Evolutionary conservation across 2,329 filamentous ascomycete species (phyloP).

Genomic region (Geosmithia morbida): DNA sequence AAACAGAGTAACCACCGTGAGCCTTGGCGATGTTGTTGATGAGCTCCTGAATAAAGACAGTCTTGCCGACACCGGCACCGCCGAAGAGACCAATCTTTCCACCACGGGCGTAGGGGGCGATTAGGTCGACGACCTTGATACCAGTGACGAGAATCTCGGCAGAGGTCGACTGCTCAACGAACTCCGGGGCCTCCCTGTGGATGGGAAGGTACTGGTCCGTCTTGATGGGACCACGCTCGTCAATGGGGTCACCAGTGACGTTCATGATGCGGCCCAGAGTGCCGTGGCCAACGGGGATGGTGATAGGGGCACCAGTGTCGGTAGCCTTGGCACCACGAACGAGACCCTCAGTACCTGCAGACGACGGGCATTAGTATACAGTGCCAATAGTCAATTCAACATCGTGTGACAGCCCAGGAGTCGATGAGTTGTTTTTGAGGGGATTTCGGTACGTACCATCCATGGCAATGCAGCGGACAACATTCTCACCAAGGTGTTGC

Average conservation of each 20-base stretch:
- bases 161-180: slow-evolving; percentile 89
- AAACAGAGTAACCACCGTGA: slow-evolving; percentile 99
- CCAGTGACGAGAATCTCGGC: slow-evolving; percentile 96
- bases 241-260: slow-evolving; percentile 99
- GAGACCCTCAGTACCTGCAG: slow-evolving; percentile 92
- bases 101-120: slow-evolving; percentile 99
- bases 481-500: slow-evolving; percentile 99
- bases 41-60: slow-evolving; percentile 99
- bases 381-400: background rate
- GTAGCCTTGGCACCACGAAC: slow-evolving; percentile 73
- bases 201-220: slow-evolving; percentile 75
- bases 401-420: background rate
- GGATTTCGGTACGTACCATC: slow-evolving; percentile 60
- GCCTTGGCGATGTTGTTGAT: slow-evolving; percentile 99
- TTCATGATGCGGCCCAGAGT: slow-evolving; percentile 99
- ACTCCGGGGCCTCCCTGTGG: slow-evolving; percentile 84
- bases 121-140: slow-evolving; percentile 99
- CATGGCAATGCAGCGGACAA: slow-evolving; percentile 99
- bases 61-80: slow-evolving; percentile 99
- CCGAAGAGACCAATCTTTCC: slow-evolving; percentile 99
- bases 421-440: slow-evolving; percentile 5
- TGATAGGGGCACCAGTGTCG: slow-evolving; percentile 92
- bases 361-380: slow-evolving; percentile 2
- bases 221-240: slow-evolving; percentile 98
- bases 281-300: slow-evolving; percentile 82